Conservation (phyloP, 1,139 yeast genomes). For the Blastobotrys petasosporus region DNA sequence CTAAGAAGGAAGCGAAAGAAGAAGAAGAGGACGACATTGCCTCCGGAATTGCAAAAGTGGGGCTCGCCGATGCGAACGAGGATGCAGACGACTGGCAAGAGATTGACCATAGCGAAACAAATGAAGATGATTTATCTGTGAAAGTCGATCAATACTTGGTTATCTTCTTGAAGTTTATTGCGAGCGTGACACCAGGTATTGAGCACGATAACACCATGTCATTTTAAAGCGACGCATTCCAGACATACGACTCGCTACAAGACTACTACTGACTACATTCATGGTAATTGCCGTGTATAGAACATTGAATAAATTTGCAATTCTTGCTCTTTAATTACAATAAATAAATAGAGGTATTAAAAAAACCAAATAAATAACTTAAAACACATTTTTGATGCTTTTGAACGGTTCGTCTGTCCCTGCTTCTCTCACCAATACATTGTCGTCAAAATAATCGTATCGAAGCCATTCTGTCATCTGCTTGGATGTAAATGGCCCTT, state of each 20-base stretch:
- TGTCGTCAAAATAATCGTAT: slow-evolving; percentile 46
- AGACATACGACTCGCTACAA: not conserved
- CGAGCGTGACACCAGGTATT: slow-evolving; percentile 96
- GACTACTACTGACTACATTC: not conserved
- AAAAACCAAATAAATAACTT: not conserved
- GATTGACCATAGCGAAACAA: slow-evolving; percentile 36
- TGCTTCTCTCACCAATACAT: slow-evolving; percentile 5
- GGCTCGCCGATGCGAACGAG: slow-evolving; percentile 39
- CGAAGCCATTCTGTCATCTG: slow-evolving; percentile 60
- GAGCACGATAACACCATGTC: slow-evolving; percentile 97
- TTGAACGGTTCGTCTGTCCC: not conserved
- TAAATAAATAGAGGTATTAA: not conserved
- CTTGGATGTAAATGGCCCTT: slow-evolving; percentile 54
- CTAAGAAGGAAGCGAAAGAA: slow-evolving; percentile 24
- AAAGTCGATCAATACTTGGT: slow-evolving; percentile 88
- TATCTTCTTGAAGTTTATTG: slow-evolving; percentile 84
- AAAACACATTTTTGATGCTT: slow-evolving; percentile 6
- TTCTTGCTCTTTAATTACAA: not conserved
- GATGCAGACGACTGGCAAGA: slow-evolving; percentile 38
- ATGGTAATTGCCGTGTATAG: too few species aligned
- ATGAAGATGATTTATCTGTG: slow-evolving; percentile 36
- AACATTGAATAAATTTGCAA: too few species aligned
- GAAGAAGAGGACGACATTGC: slow-evolving; percentile 27
- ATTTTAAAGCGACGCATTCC: slow-evolving; percentile 34
- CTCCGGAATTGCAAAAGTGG: slow-evolving; percentile 40